phyloP scores from a whole-genome alignment of 139 green algal genomes.

The Coelastrella sp. region DNA sequence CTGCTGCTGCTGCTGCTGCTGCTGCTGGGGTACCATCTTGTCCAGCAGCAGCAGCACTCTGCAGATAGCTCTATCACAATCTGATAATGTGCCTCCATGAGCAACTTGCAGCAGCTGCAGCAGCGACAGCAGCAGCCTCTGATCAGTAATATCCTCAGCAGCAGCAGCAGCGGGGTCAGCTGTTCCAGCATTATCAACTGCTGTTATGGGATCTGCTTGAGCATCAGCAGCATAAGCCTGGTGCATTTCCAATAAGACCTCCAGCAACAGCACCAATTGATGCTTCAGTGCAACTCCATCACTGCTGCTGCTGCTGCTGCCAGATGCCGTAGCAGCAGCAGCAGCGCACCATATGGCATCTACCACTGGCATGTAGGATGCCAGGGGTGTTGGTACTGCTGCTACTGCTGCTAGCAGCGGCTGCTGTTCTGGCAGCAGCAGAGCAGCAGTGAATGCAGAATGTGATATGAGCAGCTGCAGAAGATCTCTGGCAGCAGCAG shows the following conservation, averaged over 20 bases:
- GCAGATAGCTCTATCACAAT: constrained; percentile 65
- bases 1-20: constrained; percentile 44
- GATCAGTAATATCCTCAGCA: not conserved
- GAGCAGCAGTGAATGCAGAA: constrained; percentile 35
- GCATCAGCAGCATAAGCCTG: constrained; percentile 40
- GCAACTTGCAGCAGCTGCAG: constrained; percentile 27
- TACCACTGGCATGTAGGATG: constrained; percentile 60
- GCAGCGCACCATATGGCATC: constrained; percentile 22
- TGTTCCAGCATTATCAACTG: not conserved
- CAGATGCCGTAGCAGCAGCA: not conserved
- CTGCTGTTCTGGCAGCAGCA: constrained; percentile 42
- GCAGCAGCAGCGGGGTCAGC: constrained; percentile 27
- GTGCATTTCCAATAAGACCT: constrained; percentile 67
- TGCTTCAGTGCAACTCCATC: constrained; percentile 20
- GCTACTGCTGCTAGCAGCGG: constrained; percentile 33
- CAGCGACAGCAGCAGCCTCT: constrained; percentile 49
- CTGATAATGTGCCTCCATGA: constrained; percentile 43
- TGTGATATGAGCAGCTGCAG: constrained; percentile 57
- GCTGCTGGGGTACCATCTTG: constrained; percentile 30
- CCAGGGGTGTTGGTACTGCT: constrained; percentile 42
- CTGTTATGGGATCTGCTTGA: constrained; percentile 14
- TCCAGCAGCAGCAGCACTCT: constrained; percentile 67
- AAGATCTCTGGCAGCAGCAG: constrained; percentile 37
- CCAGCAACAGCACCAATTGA: constrained; percentile 65
- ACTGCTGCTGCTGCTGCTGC: not conserved